Evolutionary conservation across 352 stramenopile species (phyloP).

Genomic region (Globisporangium camurandrum): DNA sequence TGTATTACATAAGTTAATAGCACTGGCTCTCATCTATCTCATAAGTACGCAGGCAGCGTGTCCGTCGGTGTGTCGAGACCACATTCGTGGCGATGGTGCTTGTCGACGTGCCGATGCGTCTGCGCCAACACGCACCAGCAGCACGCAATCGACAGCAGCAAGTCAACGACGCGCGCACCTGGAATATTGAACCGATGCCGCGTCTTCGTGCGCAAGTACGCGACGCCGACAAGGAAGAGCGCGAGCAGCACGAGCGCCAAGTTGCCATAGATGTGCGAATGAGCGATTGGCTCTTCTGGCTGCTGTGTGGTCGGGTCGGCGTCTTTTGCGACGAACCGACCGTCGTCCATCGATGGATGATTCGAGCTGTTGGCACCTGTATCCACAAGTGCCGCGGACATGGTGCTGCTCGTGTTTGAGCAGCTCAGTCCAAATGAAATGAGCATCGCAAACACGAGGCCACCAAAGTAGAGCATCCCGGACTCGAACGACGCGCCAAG

Average conservation of each 20-base stretch:
- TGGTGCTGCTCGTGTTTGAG: slow-evolving; percentile 8
- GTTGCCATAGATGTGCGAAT: slow-evolving; percentile 2
- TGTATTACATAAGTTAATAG: background rate
- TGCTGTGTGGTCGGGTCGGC: background rate
- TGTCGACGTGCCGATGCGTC: slow-evolving; percentile 23
- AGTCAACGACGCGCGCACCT: slow-evolving; percentile 28
- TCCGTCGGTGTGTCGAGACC: slow-evolving; percentile 11
- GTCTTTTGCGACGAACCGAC: background rate
- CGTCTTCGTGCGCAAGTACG: slow-evolving; percentile 27
- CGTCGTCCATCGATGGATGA: background rate
- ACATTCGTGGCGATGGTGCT: slow-evolving; percentile 17
- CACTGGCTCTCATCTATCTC: background rate
- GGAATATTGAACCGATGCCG: slow-evolving; percentile 34
- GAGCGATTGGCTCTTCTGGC: background rate
- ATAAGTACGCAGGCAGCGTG: slow-evolving; percentile 14
- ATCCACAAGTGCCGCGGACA: no score
- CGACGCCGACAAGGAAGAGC: slow-evolving; percentile 32
- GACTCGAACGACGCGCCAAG: slow-evolving; percentile 29
- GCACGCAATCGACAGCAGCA: slow-evolving; percentile 28
- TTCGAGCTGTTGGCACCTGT: background rate
- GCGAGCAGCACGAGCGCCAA: slow-evolving; percentile 19
- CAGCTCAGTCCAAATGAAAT: slow-evolving; percentile 26
- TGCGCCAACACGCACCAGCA: slow-evolving; percentile 50
- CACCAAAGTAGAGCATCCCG: slow-evolving; percentile 36
- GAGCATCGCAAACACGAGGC: slow-evolving; percentile 25